These are phyloP conservation scores for Kwoniella bestiolae DNA, from an alignment of 768 basidiomycete genomes.

Conservation along the genomic window DNA sequence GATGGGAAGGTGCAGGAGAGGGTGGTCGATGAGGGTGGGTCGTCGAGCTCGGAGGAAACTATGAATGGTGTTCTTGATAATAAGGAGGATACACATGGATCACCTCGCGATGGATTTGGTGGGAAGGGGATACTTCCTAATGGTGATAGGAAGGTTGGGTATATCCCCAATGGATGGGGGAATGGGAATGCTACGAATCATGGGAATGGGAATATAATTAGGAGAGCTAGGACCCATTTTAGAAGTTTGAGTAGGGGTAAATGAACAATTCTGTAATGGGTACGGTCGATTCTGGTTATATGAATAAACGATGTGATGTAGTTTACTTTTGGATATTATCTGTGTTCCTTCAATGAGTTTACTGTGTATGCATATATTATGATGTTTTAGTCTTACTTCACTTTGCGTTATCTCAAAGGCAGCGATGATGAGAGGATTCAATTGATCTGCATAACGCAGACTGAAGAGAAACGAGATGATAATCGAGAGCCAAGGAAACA, in stretches of 20 bases:
- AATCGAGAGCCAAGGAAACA: no score
- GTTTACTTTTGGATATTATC: no score
- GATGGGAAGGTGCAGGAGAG: slow-evolving; percentile 2
- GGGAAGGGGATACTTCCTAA: background rate
- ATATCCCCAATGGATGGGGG: background rate
- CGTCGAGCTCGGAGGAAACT: background rate
- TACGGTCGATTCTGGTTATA: no score
- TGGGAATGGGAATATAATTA: background rate
- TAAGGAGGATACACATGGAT: background rate
- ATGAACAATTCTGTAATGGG: background rate
- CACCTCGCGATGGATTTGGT: background rate
- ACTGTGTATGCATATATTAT: no score
- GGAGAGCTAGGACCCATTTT: slow-evolving; percentile 6
- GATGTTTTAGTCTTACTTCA: no score
- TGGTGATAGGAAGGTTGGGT: background rate
- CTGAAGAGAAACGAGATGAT: no score
- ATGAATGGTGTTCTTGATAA: background rate
- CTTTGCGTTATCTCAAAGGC: background rate
- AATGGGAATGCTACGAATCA: background rate
- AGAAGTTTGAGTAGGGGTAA: slow-evolving; percentile 3
- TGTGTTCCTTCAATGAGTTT: no score
- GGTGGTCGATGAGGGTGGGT: background rate
- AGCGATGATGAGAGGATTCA: background rate
- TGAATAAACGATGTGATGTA: no score
- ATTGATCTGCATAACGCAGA: no score